Base-by-base conservation (phyloP, 192 early-diverging fungal genomes). In the Rhizophagus prolifer region DNA sequence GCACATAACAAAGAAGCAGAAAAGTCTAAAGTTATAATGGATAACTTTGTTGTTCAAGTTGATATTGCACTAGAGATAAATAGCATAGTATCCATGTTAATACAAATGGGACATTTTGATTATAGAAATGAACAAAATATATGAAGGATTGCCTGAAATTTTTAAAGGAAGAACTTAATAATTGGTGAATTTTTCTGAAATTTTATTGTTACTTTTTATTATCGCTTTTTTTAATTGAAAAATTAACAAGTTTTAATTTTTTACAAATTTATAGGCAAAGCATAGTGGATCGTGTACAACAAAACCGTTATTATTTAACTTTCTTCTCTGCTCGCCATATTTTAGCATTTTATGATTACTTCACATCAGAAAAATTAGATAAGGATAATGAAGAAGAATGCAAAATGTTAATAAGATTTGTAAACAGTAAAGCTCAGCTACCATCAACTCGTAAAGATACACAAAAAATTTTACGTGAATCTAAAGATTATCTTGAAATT, bases 51-150 rank as follows among this genome's bases (percentile, higher is more conserved):
- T 25, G 34, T 1, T 44, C 78, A 79, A 34, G 78, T 79, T 46
- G 78, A 79, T 69, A n/a, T 75, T 10, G 73, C 26, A 21, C 64
- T 69, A 16, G 59, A 79, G 21, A 79, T 79, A 23, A 31, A 58
- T 25, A 65, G 34, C 54, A 21, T 75, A 13, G 72, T 30, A 9
- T 23, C 73, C 12, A 75, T 36, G 30, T 54, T 79, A 16, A 79
- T 79, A 4, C 38, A 74, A 58, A 61, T 75, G 31, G 78, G 78
- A 2, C 72, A 79, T 59, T 79, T 79, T 75, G 38, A 19, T 44
- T 79, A 79, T 74, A 58, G 73, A 26, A 10, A 13, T 38, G 41
- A 4, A 23, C 10, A 3, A 47, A 66, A 10, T 7, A 65, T n/a
- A 75, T 75, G 78, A 54, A 21, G 3, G 44, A 65, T 10, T 79